Evolutionary conservation across 2,329 filamentous ascomycete species (phyloP).

Genomic region (Neopestalotiopsis clavispora): DNA sequence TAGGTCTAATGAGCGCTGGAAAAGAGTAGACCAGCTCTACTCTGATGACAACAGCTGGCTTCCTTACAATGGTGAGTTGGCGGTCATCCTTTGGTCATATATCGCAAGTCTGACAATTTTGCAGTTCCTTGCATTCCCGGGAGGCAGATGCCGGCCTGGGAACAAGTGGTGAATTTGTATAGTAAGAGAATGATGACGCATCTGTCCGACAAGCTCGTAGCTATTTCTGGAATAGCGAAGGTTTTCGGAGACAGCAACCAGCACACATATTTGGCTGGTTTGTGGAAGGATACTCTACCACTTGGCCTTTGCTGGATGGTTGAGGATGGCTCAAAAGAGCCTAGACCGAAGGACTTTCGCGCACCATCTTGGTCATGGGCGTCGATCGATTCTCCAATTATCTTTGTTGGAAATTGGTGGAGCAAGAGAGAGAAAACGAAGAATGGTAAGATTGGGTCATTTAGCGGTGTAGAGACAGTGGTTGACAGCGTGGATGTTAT

Average conservation of each 20-base stretch:
- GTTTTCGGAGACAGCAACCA: neutral
- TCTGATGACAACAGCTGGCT: too few species aligned
- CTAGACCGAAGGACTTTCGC: neutral
- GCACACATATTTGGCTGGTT: neutral
- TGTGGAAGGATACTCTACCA: conserved; percentile 4
- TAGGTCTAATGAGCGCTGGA: neutral
- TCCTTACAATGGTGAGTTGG: neutral
- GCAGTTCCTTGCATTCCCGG: neutral
- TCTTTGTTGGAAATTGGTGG: neutral
- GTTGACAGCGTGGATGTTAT: neutral
- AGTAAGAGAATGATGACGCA: neutral
- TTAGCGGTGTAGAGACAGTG: neutral
- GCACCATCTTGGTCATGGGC: conserved; percentile 1
- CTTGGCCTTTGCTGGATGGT: conserved; percentile 2
- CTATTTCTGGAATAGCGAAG: neutral
- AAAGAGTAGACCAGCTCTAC: neutral
- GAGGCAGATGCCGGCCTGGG: neutral
- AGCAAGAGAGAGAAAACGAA: too few species aligned
- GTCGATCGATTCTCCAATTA: neutral
- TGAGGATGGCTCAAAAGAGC: neutral
- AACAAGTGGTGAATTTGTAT: neutral
- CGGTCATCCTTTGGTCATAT: neutral
- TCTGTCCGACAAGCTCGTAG: neutral
- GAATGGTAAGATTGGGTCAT: neutral
- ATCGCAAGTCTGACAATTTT: neutral